phyloP scores from a whole-genome alignment of 257 asterid genomes.

The Euphrasia confusa region DNA sequence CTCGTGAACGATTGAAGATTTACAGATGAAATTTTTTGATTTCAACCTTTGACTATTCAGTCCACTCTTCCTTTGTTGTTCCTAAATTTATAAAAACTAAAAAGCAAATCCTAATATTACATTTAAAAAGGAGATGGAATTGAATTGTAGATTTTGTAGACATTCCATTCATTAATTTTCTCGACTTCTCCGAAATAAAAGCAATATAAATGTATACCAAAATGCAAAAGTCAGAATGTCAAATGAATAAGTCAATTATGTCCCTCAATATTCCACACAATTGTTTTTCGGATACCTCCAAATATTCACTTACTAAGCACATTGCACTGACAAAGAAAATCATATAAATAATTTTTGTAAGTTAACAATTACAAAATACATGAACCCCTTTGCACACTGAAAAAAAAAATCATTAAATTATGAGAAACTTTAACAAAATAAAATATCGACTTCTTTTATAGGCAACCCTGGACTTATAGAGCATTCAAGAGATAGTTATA shows the following conservation, averaged over 20 bases:
- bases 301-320: background rate
- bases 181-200: background rate
- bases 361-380: background rate
- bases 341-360: no score
- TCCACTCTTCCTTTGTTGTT: slow-evolving; percentile 6
- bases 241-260: background rate
- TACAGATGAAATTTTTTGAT: background rate
- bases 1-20: background rate
- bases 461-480: no score
- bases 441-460: no score
- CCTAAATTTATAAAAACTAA: slow-evolving; percentile 2
- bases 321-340: background rate
- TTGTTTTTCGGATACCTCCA: background rate
- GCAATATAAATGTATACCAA: background rate
- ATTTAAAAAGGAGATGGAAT: background rate
- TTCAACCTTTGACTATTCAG: background rate
- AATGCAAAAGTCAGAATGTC: background rate
- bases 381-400: background rate
- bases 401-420: no score
- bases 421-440: no score
- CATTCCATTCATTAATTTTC: no score
- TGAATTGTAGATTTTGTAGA: no score
- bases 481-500: no score
- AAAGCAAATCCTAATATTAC: slow-evolving; percentile 11
- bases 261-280: background rate